These are phyloP conservation scores for Mycena citricolor DNA, from an alignment of 1,284 basidiomycete genomes.

Conservation along the genomic window DNA sequence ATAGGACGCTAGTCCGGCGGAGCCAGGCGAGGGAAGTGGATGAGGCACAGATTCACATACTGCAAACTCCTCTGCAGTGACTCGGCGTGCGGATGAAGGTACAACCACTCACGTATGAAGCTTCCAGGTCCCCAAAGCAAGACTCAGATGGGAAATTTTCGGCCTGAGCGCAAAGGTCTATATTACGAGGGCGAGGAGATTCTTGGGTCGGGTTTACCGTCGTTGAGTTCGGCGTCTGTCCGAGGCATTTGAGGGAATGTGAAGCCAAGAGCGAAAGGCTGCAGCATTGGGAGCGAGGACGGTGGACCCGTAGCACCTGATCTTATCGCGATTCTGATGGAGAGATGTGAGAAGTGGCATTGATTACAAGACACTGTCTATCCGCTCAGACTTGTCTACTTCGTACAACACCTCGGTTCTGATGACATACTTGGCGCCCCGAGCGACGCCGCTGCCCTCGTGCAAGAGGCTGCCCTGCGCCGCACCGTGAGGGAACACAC, in stretches of 20 bases:
- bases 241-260: conserved; percentile 19
- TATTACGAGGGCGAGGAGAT: neutral
- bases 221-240: conserved; percentile 16
- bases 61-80: conserved; percentile 54
- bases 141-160: conserved; percentile 13
- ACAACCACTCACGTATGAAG: conserved; percentile 20
- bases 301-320: too few relatives aligned
- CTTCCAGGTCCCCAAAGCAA: conserved; percentile 21
- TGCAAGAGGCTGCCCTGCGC: conserved; percentile 35
- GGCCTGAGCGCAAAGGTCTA: conserved; percentile 4
- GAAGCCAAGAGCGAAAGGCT: conserved; percentile 20
- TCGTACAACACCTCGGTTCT: conserved; percentile 40
- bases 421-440: conserved; percentile 41
- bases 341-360: too few relatives aligned
- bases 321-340: too few relatives aligned
- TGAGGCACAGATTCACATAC: conserved; percentile 72
- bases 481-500: conserved; percentile 48
- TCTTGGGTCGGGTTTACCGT: conserved; percentile 8
- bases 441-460: conserved; percentile 38
- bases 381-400: conserved; percentile 34
- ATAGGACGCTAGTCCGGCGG: conserved; percentile 41
- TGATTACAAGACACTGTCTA: conserved; percentile 25
- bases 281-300: too few relatives aligned
- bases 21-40: conserved; percentile 55
- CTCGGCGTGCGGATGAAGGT: too few relatives aligned